These are phyloP conservation scores for Polyplosphaeria fusca DNA, from an alignment of 495 filamentous ascomycete species.

Conservation along the genomic window DNA sequence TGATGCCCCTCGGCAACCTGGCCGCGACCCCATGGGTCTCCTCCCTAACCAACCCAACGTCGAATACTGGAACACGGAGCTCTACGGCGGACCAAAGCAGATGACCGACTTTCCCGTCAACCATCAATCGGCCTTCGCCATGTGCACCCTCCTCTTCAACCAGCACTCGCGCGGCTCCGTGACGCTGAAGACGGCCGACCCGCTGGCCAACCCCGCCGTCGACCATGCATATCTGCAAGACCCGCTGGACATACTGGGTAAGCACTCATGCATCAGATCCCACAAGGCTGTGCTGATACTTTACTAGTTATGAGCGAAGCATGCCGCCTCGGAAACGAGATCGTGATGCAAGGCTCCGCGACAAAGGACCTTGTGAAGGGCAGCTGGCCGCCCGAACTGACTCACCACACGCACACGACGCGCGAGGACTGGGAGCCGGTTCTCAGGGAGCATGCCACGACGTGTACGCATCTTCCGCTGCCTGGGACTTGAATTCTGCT, in stretches of 20 bases:
- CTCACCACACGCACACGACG: slow-evolving; percentile 47
- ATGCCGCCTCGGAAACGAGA: slow-evolving; percentile 46
- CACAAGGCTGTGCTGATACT: too few species aligned
- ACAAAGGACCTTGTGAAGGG: slow-evolving; percentile 57
- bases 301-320: slow-evolving; percentile 33
- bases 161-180: slow-evolving; percentile 52
- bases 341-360: slow-evolving; percentile 51
- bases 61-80: slow-evolving; percentile 23
- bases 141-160: slow-evolving; percentile 34
- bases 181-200: slow-evolving; percentile 54
- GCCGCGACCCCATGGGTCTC: slow-evolving; percentile 23
- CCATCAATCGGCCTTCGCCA: slow-evolving; percentile 37
- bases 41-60: slow-evolving; percentile 14
- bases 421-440: slow-evolving; percentile 50
- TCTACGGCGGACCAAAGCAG: slow-evolving; percentile 17
- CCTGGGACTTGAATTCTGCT: neutral
- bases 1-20: slow-evolving; percentile 42
- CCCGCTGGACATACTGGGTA: slow-evolving; percentile 27
- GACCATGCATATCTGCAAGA: slow-evolving; percentile 54
- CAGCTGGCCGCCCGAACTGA: slow-evolving; percentile 50
- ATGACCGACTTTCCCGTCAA: slow-evolving; percentile 13
- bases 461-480: slow-evolving; percentile 46
- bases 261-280: too few species aligned
- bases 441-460: slow-evolving; percentile 53
- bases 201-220: slow-evolving; percentile 52